Evolutionary conservation across 768 basidiomycete species (phyloP).

Genomic region (Mycena galericulata): DNA sequence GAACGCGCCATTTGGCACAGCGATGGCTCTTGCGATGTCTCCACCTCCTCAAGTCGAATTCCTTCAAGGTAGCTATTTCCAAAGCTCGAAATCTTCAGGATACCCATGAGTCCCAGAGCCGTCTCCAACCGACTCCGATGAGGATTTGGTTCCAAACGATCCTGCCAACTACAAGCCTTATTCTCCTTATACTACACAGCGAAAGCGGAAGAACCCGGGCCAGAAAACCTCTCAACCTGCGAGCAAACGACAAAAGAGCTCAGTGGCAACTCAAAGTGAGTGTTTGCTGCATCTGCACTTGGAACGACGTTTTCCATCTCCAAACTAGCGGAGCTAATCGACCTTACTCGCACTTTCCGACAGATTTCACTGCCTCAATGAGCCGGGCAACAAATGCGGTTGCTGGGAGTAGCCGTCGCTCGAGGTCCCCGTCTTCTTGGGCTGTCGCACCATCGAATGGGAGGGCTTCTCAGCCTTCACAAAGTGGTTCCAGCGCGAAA

Average conservation of each 20-base stretch:
- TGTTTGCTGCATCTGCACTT: no score
- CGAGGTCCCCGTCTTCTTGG: neutral
- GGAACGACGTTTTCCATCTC: no score
- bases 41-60: neutral
- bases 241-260: slow-evolving; percentile 13
- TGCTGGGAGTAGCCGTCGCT: slow-evolving; percentile 2
- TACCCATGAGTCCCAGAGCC: slow-evolving; percentile 17
- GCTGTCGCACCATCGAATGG: neutral
- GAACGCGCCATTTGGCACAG: slow-evolving; percentile 21
- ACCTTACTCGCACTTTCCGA: no score
- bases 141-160: slow-evolving; percentile 22
- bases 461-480: neutral
- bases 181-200: no score
- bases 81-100: neutral
- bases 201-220: slow-evolving; percentile 13
- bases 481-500: slow-evolving; percentile 7
- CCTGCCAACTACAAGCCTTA: neutral
- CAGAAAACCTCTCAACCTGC: neutral
- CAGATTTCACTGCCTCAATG: no score
- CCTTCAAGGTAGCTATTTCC: slow-evolving; percentile 1
- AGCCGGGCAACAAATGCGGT: slow-evolving; percentile 2
- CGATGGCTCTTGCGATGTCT: neutral
- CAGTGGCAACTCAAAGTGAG: slow-evolving; percentile 15
- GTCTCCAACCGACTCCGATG: slow-evolving; percentile 6
- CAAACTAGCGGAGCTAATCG: no score